Base-by-base conservation (phyloP, 805 yeast genomes). In the Limtongia smithiae region DNA sequence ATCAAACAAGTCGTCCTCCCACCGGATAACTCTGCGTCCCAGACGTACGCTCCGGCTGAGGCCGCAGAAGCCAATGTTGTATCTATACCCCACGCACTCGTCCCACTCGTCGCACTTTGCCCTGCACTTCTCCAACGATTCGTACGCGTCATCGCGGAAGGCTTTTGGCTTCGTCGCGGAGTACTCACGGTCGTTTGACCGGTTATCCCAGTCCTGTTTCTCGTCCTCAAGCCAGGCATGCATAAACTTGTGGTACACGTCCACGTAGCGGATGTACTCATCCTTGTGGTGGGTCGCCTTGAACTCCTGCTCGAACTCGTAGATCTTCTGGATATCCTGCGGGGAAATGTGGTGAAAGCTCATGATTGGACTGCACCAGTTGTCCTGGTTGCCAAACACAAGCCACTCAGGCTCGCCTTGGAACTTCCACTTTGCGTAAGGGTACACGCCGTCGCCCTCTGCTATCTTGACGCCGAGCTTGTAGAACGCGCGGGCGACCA, bases 191-290 rank as follows among this genome's bases (percentile, higher is more conserved):
- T 44, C 50, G 44, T 46, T 46, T 7, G 54, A 46, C 25, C 54
- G 44, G 41, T 50, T 50, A 30, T 50, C 48, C 54, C 54, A 50
- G 22, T 50, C 54, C 18, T 46, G 47, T 24, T 50, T 50, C 22
- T 37, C 33, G 30, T 41, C 46, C 21, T 39, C 52, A 15, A 50
- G 30, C 31, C 31, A 46, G 5, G 46, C 44, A 17, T 46, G 54
- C 54, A 60, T 45, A 36, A 68, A 66, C 52, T 65, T 65, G 22
- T 58, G 60, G 57, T 68, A 68, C 3, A 64, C 58, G 48, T 67
- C 67, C 32, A 55, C 55, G 39, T 61, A 63, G 14, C 55, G 43
- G 20, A 63, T 58, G 24, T 31, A 34, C n/a, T 46, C 50, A 22
- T 41, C 41, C 17, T 14, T 18, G 21, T 35, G 35, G 24, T 40